Evolutionary conservation across 2,329 filamentous ascomycete genomes (phyloP).

Genomic region (Aureobasidium leucospermi): DNA sequence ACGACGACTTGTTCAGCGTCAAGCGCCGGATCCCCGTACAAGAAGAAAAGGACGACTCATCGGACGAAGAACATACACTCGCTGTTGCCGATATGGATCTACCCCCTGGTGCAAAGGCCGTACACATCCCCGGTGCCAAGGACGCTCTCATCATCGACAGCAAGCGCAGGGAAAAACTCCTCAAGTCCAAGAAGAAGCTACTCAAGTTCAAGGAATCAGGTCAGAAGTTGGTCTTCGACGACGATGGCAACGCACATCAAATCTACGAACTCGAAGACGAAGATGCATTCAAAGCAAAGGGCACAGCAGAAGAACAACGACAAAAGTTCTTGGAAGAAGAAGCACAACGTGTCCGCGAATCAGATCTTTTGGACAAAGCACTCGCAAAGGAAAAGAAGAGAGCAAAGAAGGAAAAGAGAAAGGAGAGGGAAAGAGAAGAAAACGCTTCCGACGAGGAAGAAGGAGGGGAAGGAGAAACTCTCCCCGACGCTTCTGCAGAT

Average conservation of each 20-base stretch:
- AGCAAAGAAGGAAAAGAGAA: conserved; percentile 68
- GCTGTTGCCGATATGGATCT: conserved; percentile 36
- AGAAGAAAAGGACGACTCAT: conserved; percentile 44
- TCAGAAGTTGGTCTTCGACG: conserved; percentile 82
- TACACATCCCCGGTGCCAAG: conserved; percentile 58
- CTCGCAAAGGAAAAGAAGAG: conserved; percentile 68
- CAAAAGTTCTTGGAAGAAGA: conserved; percentile 72
- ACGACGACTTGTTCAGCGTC: conserved; percentile 77
- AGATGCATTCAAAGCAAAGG: conserved; percentile 67
- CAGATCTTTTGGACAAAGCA: conserved; percentile 77
- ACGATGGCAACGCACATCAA: conserved; percentile 77
- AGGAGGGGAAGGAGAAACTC: conserved; percentile 14
- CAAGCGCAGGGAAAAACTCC: conserved; percentile 89
- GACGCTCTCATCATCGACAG: conserved; percentile 81
- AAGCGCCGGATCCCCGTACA: conserved; percentile 78
- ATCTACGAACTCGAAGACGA: conserved; percentile 86
- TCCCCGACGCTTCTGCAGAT: conserved; percentile 11
- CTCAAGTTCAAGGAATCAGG: conserved; percentile 83
- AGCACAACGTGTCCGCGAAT: conserved; percentile 59
- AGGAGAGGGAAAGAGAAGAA: conserved; percentile 50
- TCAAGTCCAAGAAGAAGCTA: conserved; percentile 87
- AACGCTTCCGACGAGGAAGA: conserved; percentile 21
- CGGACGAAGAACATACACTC: conserved; percentile 32
- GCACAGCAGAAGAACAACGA: conserved; percentile 68
- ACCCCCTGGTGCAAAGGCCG: conserved; percentile 46